Evolutionary conservation across 805 yeast genomes (phyloP).

Genomic region (Pichia californica): DNA sequence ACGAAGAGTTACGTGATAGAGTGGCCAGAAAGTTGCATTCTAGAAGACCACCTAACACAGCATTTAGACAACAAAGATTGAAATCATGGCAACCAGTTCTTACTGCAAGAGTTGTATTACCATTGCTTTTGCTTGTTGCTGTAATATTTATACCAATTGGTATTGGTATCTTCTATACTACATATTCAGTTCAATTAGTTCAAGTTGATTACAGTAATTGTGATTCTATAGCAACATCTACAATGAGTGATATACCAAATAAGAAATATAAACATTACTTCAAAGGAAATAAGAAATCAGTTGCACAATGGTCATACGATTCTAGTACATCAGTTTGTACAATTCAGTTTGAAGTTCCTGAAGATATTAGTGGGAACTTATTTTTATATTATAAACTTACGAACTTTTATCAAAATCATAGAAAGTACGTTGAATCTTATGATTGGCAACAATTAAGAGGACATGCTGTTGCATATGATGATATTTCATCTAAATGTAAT

Average conservation of each 20-base stretch:
- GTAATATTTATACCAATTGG: slow-evolving; percentile 88
- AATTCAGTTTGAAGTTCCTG: slow-evolving; percentile 67
- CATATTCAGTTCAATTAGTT: slow-evolving; percentile 71
- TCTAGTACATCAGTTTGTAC: slow-evolving; percentile 47
- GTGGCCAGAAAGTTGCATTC: slow-evolving; percentile 31
- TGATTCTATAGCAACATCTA: slow-evolving; percentile 31
- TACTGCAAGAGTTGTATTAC: slow-evolving; percentile 87
- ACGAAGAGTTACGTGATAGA: slow-evolving; percentile 24
- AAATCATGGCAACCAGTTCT: slow-evolving; percentile 77
- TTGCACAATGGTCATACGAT: slow-evolving; percentile 53
- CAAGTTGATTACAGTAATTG: slow-evolving; percentile 75
- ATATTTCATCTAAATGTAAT: slow-evolving; percentile 46
- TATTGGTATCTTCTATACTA: slow-evolving; percentile 71
- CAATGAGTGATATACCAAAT: slow-evolving; percentile 49
- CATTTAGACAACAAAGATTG: slow-evolving; percentile 66
- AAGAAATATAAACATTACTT: slow-evolving; percentile 59
- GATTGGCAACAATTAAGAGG: slow-evolving; percentile 82
- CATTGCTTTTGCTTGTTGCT: slow-evolving; percentile 67
- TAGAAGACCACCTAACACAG: slow-evolving; percentile 62
- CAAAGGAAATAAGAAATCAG: slow-evolving; percentile 32
- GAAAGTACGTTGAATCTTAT: slow-evolving; percentile 83
- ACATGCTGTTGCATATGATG: slow-evolving; percentile 47
- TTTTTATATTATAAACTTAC: slow-evolving; percentile 81
- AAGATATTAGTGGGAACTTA: slow-evolving; percentile 61
- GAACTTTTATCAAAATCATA: slow-evolving; percentile 89